Evolutionary conservation across 306 rosid species (phyloP), one percentile per base, ranked within the genome.

Genomic region (Cucumis melo): DNA sequence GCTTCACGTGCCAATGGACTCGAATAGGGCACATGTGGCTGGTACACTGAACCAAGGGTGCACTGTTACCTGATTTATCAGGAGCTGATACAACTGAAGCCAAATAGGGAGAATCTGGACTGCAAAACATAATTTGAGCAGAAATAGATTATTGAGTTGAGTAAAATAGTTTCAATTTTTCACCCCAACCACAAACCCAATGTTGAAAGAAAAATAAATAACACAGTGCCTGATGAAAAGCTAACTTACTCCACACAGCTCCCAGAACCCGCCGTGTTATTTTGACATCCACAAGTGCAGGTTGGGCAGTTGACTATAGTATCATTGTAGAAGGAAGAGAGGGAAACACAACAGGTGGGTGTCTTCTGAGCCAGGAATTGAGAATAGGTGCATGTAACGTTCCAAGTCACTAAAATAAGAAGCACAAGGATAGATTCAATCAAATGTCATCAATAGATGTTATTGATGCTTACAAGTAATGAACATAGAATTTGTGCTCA

Each of bases 1-100:
- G 83, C 84, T 94, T 94, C 80, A 94, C 97, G n/a, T 94, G 98
- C 98, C 98, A 94, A 87, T 94, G 98, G 85, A 94, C 82, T 82
- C 96, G 88, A 79, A 94, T 79, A 6, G 98, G 98, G 81, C 98
- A 94, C 98, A 91, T 94, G 77, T 94, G 98, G 79, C 97, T 90
- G 62, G 96, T 91, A 65, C 96, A 94, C 80, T 83, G 98, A 66
- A 94, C 91, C 61, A 94, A 78, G 79, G 98, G 98, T 14, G 94
- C 64, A 59, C 79, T 83, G 64, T 65, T 84, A 51, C 39, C 60
- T 32, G 83, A 54, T 81, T 92, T 90, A 38, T 90, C 85, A 7
- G 87, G 74, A 84, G 86, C 44, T 20, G 94, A 75, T 53, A 90
- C 89, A 63, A 88, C 97, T 62, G 97, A 85, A 70, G 95, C 85